Evolutionary conservation across 306 rosid genomes (phyloP), one percentile per base, ranked within the genome.

Genomic region (Castanospermum australe): DNA sequence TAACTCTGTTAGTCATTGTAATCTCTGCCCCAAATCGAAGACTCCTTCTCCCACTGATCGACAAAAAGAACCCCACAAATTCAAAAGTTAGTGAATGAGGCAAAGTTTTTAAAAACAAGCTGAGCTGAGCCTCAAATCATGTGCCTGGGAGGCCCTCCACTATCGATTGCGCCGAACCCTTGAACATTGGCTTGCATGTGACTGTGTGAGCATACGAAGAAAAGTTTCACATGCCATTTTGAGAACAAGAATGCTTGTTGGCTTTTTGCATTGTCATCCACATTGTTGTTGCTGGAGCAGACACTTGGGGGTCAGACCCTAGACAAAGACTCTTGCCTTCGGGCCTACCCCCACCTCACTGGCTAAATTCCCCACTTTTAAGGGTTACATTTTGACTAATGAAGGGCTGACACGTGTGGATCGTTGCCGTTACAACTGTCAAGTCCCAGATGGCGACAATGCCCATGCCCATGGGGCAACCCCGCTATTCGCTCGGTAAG

Each of bases 71-170:
- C 64, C 81, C 89, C 81, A 82, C 67, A 57, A 15, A 50, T 24
- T 21, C 5, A 55, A 75, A 60, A 66, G 64, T 35, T 25, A 78
- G 69, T 12, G 76, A 47, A 69, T 50, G 28, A 56, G 79, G 72
- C 76, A 80, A 71, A 70, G 14, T 8, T 24, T 64, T 59, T 22
- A 28, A 50, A 28, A 50, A 42, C 41, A 38, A 75, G 39, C 5
- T 42, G 65, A 80, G 75, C 14, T 15, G 38, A 51, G 36, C 30
- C 38, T 63, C 73, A 68, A 38, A 41, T 76, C 87, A 91, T 89
- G 93, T 89, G 89, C 73, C 24, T 80, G 0, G 14, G 39, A 73
- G 92, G 86, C 78, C 93, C 96, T 86, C 84, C 92, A 89, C 61
- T 62, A 78, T 84, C 57, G 73, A 86, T 87, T 85, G 86, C 91